Evolutionary conservation across 2,329 filamentous ascomycete species (phyloP).

Genomic region (Penicillium sp.): DNA sequence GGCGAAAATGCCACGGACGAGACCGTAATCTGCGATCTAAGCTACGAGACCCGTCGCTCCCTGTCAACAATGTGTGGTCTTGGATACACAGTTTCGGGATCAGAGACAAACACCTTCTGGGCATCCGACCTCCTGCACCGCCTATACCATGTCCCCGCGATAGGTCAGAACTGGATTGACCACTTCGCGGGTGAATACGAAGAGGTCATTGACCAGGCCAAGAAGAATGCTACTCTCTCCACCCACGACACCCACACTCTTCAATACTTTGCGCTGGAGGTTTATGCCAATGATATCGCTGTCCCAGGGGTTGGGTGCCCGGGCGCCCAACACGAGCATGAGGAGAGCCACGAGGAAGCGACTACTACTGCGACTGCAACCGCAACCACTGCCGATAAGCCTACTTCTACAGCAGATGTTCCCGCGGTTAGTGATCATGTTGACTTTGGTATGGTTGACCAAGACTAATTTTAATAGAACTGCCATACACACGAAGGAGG

Average conservation of each 20-base stretch:
- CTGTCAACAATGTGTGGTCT: constrained; percentile 62
- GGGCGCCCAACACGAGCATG: constrained; percentile 38
- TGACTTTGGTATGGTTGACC: not conserved
- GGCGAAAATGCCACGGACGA: constrained; percentile 65
- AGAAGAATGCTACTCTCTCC: constrained; percentile 50
- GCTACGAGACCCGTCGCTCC: constrained; percentile 59
- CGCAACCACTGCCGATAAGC: constrained; percentile 9
- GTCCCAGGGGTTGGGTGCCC: constrained; percentile 64
- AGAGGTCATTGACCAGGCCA: constrained; percentile 56
- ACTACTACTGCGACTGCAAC: constrained; percentile 9
- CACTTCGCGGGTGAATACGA: constrained; percentile 64
- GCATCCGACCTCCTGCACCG: constrained; percentile 68
- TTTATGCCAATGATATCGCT: constrained; percentile 66
- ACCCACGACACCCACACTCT: constrained; percentile 63
- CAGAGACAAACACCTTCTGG: constrained; percentile 63
- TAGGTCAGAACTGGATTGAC: constrained; percentile 62
- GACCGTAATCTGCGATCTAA: constrained; percentile 69
- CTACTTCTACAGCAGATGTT: constrained; percentile 22
- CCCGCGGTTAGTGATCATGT: constrained; percentile 25
- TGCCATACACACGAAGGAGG: constrained; percentile 47
- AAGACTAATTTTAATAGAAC: constrained; percentile 28
- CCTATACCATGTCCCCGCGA: constrained; percentile 61
- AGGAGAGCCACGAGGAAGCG: constrained; percentile 3
- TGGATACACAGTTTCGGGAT: constrained; percentile 63
- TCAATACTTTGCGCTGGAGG: constrained; percentile 68